A percentile compares a stretch with the other conserved stretches of the same genome.
These are phyloP conservation scores for Penicillium sp. DNA, from an alignment of 2,329 filamentous ascomycete species.

Conservation along the genomic window DNA sequence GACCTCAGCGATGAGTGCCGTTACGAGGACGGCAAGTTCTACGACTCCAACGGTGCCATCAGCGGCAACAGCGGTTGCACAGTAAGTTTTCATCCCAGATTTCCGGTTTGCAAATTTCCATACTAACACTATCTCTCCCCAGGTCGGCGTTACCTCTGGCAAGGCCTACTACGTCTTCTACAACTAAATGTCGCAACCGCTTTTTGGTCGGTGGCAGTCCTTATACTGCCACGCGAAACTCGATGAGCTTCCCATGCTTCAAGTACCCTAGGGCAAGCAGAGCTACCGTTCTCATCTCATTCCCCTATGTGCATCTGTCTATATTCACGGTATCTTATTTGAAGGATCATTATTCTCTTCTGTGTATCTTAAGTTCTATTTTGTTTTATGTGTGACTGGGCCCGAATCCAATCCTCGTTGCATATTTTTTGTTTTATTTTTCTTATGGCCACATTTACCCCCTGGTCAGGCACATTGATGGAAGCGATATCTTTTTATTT, in stretches of 20 bases:
- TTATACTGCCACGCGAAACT: conserved; percentile 14
- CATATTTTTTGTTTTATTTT: conserved; percentile 19
- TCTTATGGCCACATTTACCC: conserved; percentile 10
- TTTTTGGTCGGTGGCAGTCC: conserved; percentile 8
- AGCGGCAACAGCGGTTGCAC: conserved; percentile 68
- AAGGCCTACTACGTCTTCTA: conserved; percentile 52
- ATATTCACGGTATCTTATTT: conserved; percentile 33
- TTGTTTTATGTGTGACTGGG: conserved; percentile 29
- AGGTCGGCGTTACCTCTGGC: conserved; percentile 53
- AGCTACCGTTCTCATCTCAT: conserved; percentile 14
- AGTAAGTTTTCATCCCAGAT: conserved; percentile 56
- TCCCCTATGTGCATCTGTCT: conserved; percentile 20
- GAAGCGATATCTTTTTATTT: conserved; percentile 10
- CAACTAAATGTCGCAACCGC: conserved; percentile 16
- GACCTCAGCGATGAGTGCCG: conserved; percentile 61
- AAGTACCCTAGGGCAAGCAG: not conserved
- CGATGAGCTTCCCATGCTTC: conserved; percentile 12
- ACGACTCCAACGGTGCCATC: conserved; percentile 44
- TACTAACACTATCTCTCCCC: conserved; percentile 9
- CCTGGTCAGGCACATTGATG: conserved; percentile 8
- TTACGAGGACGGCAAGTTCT: conserved; percentile 65
- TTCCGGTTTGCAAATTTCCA: not conserved
- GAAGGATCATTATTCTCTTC: conserved; percentile 33
- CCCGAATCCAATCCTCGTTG: conserved; percentile 28
- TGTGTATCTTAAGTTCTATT: conserved; percentile 40